Conservation (phyloP, 225 moss, liverwort and hornwort species). For the Straminergon stramineum region DNA sequence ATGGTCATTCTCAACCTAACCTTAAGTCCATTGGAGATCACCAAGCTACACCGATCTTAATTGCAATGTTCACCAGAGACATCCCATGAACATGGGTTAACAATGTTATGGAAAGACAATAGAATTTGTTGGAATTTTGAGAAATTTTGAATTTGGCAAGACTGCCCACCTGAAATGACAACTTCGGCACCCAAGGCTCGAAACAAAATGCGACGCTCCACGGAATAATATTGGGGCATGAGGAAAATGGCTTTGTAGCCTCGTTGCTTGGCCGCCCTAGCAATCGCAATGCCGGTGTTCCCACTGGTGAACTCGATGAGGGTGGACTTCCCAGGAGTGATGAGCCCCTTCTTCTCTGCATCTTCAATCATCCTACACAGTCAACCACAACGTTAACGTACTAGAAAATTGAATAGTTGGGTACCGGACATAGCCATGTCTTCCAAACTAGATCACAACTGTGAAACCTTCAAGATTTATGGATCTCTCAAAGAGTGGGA, state of each 20-base stretch:
- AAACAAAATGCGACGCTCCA: slow-evolving; percentile 68
- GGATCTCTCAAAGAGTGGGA: not conserved
- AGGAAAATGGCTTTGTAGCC: slow-evolving; percentile 57
- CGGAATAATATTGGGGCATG: slow-evolving; percentile 68
- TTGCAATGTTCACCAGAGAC: not conserved
- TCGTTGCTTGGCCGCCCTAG: slow-evolving; percentile 35
- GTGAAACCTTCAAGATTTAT: not conserved
- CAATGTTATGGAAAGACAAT: not conserved
- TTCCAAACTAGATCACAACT: not conserved
- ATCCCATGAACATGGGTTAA: not conserved
- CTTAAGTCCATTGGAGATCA: not conserved
- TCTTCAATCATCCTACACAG: slow-evolving; percentile 49
- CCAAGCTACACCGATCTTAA: not conserved
- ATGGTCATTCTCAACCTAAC: not conserved
- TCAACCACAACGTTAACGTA: no score
- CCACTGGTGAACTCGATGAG: slow-evolving; percentile 69
- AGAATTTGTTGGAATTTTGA: no score
- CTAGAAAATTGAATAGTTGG: not conserved
- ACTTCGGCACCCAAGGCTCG: slow-evolving; percentile 63
- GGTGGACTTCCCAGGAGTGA: slow-evolving; percentile 57
- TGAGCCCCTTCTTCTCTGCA: slow-evolving; percentile 59
- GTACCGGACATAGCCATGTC: not conserved
- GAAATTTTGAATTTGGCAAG: not conserved
- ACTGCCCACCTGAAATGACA: slow-evolving; percentile 18
- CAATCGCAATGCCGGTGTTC: slow-evolving; percentile 63